Evolutionary conservation across 139 green algal species (phyloP), one percentile per base, ranked within the genome.

Genomic region (Raphidocelis subcapitata): DNA sequence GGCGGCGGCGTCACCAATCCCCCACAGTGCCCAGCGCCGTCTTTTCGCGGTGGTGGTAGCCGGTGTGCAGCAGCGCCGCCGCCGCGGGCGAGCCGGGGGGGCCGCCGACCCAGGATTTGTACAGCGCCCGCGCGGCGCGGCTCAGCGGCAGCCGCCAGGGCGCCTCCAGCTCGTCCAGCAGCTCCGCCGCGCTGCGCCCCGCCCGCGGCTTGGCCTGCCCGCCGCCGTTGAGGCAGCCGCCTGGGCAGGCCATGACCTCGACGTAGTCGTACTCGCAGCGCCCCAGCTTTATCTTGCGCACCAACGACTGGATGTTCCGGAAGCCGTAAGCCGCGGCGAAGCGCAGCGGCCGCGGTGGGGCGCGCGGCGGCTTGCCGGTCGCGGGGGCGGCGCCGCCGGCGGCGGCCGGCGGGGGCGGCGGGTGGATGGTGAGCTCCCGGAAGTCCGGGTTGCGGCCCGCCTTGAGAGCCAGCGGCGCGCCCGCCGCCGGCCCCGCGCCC

Each of bases 191-290:
- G 26, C 33, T 78, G 31, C 75, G 32, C 0, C 77, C 87, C 1
- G 46, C 69, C 0, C 60, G 12, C 31, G 89, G 73, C 76, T 88
- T 89, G 28, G 93, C 52, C 81, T 99, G 95, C 0, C 95, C 95
- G 4, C 94, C 95, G 0, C 95, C 95, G 62, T 99, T 99, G 21
- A 99, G 69, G 82, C 95, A 99, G 26, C 91, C 93, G 12, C 76
- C 83, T 0, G 96, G 96, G 80, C 96, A 99, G 4, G 96, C 96
- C 96, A 99, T 99, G 28, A 98, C 86, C 71, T 99, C 95, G 3
- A 99, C 88, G 63, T 94, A 99, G 47, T 98, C 78, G 65, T 97
- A 98, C 47, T 86, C 72, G 80, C 91, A 95, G 5, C 74, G 73
- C 3, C 74, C 66, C 16, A 74, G 62, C 85, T 97, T 97, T 4